These are phyloP conservation scores for Chrysoporthe austroafricana DNA, from an alignment of 2,329 filamentous ascomycete species.

Conservation along the genomic window DNA sequence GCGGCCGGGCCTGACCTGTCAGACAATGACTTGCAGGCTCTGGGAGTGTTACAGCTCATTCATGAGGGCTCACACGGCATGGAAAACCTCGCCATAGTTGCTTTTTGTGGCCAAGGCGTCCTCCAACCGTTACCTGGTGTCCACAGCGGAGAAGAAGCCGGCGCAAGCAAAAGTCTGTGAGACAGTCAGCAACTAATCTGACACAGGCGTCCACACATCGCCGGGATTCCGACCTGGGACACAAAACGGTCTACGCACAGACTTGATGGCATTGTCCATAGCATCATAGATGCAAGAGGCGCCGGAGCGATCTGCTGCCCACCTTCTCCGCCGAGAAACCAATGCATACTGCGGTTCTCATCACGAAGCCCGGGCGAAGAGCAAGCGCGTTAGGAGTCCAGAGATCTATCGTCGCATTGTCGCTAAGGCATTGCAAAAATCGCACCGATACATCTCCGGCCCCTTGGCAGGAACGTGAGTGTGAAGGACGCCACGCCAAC, in stretches of 20 bases:
- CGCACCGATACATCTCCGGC: too few species aligned
- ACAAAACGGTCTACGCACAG: background rate
- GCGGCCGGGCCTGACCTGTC: background rate
- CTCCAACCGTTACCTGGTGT: background rate
- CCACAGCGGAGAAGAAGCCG: background rate
- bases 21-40: background rate
- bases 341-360: too few species aligned
- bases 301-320: background rate
- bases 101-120: background rate
- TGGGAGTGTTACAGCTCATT: background rate
- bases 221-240: background rate
- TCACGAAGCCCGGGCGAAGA: too few species aligned
- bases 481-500: background rate
- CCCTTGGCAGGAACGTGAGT: too few species aligned
- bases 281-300: background rate
- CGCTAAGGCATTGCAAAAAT: too few species aligned
- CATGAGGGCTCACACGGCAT: background rate
- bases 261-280: background rate
- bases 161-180: background rate
- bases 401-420: too few species aligned
- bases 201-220: background rate
- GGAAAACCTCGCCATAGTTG: background rate
- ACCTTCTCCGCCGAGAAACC: background rate
- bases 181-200: background rate
- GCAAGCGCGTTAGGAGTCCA: too few species aligned